phyloP scores from a whole-genome alignment of 441 rosid genomes.

The Populus hybrid region DNA sequence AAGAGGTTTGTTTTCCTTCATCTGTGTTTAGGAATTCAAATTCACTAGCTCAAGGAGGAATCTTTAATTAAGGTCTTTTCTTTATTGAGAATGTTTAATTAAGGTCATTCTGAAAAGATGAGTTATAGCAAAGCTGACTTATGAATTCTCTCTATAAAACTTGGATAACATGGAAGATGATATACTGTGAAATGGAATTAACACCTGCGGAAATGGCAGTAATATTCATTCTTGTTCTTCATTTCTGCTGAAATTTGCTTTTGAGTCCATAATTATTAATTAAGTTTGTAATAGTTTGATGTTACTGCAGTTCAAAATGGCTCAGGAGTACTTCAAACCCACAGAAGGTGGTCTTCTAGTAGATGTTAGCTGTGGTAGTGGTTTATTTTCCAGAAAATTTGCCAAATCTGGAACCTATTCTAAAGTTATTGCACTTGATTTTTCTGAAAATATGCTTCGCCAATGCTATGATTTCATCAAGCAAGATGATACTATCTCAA shows the following conservation, averaged over 20 bases:
- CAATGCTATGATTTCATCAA: constrained; percentile 82
- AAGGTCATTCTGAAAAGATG: not conserved
- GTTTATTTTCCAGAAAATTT: constrained; percentile 83
- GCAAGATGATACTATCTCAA: constrained; percentile 44
- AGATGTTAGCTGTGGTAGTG: constrained; percentile 96
- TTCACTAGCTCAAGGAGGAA: not conserved
- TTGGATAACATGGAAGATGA: not conserved
- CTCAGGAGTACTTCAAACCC: constrained; percentile 80
- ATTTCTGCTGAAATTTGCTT: not conserved
- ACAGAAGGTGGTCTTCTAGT: constrained; percentile 77
- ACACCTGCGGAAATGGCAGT: not conserved
- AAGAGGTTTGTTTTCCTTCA: constrained; percentile 56
- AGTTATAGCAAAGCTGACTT: not conserved
- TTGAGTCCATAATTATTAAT: not conserved
- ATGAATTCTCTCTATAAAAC: not conserved
- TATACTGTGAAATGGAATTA: not conserved
- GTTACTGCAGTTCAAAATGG: constrained; percentile 80
- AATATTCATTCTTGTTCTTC: not conserved
- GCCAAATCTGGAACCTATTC: constrained; percentile 69
- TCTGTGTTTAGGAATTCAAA: constrained; percentile 6
- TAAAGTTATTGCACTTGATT: constrained; percentile 82
- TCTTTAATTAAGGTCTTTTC: not conserved
- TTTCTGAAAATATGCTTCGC: constrained; percentile 95
- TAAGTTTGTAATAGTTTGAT: constrained; percentile 11
- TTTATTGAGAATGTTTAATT: no score